Percentiles rank a stretch among this genome's conserved stretches.
Evolutionary conservation across 2,329 filamentous ascomycete species (phyloP).

Genomic region (Colletotrichum cuscutae): DNA sequence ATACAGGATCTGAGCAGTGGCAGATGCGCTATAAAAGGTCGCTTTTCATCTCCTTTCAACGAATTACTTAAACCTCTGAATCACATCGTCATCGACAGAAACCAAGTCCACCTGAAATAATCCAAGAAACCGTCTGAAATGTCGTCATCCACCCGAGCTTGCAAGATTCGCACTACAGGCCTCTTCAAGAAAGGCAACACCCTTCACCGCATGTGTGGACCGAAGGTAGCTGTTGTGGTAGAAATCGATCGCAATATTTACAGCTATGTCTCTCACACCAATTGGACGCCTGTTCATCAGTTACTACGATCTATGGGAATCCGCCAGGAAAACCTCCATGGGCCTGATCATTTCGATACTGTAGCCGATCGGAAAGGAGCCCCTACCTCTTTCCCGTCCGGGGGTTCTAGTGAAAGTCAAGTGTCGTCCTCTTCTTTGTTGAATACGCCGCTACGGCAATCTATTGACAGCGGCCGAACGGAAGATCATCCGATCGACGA

Average conservation of each 20-base stretch:
- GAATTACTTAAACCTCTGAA: neutral
- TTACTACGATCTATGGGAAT: neutral
- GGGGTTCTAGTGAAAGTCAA: neutral
- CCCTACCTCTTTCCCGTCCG: neutral
- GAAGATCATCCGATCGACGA: neutral
- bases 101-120: neutral
- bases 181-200: neutral
- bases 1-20: no score
- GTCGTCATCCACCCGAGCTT: neutral
- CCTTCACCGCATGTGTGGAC: neutral
- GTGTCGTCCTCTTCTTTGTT: neutral
- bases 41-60: neutral
- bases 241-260: neutral
- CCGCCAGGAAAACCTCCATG: neutral
- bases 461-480: neutral
- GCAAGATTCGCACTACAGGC: neutral
- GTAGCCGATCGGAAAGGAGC: neutral
- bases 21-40: no score
- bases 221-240: neutral
- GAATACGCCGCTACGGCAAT: neutral
- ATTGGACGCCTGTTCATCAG: neutral
- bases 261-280: neutral
- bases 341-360: neutral
- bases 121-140: neutral
- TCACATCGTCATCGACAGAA: no score